Base-by-base conservation (phyloP, 2,329 filamentous ascomycete species). In the Zopfia rhizophila region DNA sequence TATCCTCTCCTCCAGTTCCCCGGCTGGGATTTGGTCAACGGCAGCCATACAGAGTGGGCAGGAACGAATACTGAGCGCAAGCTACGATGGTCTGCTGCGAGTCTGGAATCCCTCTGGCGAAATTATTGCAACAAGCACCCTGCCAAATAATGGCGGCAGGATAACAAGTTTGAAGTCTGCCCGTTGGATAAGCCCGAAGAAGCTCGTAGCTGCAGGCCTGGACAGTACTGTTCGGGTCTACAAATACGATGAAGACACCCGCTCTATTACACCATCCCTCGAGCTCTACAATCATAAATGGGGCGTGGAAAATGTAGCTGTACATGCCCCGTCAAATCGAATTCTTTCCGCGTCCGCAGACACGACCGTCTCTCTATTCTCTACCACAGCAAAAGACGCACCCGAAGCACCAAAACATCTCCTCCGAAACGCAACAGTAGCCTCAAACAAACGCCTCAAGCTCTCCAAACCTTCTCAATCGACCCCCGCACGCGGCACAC, bases 91-190 rank as follows among this genome's bases (percentile, higher is more conserved):
- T 7, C 75, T 96, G 12, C 75, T 97, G 44, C 82, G 92, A 56
- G 81, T 97, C 54, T 99, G 94, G 93, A 64, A 94, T 61, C 86
- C 87, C 55, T 92, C 91, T 1, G 91, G 90, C n/a, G 82, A 94
- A 51, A 78, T 88, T n/a, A 78, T 96, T 45, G 89, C 90, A 3
- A 90, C 88, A 0, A 93, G 91, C 2, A 76, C 85, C 2, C 80
- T 84, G 3, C 80, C 81, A 6, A 80, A 80, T 48, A 81, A 83
- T 24, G 88, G 89, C 37, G 89, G 67, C 3, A 55, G 90, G 7
- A 84, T 82, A 7, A 84, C 88, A 29, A 86, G 88, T 50, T 88
- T 89, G 36, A 91, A 87, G 66, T 80, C 87, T n/a, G 90, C 88
- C 21, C 90, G 86, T 62, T 97, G 94, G 77, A 72, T 97, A 35